Evolutionary conservation across 2,329 filamentous ascomycete species (phyloP).

Genomic region (Neopestalotiopsis sp.): DNA sequence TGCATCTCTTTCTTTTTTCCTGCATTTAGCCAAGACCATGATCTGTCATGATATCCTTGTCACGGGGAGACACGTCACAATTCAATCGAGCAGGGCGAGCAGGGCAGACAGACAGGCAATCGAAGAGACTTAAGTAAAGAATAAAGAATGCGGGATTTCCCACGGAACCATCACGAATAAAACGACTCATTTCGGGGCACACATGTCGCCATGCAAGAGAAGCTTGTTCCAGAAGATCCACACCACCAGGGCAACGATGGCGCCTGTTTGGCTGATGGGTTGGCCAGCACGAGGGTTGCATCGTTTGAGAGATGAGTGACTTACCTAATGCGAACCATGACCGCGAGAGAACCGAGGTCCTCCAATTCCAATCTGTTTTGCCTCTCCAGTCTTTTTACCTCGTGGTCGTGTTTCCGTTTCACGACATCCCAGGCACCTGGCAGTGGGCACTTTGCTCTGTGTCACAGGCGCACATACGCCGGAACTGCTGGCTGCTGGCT

Average conservation of each 20-base stretch:
- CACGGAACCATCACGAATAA: not conserved
- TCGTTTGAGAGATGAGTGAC: not conserved
- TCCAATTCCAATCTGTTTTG: not conserved
- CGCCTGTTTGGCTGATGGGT: not conserved
- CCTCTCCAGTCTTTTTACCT: not conserved
- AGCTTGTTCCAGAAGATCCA: constrained; percentile 4
- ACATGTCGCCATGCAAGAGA: not conserved
- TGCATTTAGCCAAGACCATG: not conserved
- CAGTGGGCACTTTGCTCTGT: not conserved
- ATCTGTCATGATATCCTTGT: not conserved
- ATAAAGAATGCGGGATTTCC: not conserved
- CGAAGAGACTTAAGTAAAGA: not conserved
- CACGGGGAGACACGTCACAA: not conserved
- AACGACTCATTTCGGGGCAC: not conserved
- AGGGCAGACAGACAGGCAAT: no score
- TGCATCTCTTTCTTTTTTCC: not conserved
- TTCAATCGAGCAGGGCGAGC: not conserved
- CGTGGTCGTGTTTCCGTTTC: not conserved
- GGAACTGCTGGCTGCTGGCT: not conserved
- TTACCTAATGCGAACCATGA: constrained; percentile 8
- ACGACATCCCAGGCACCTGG: not conserved
- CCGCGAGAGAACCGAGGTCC: constrained; percentile 3
- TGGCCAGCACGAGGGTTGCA: not conserved
- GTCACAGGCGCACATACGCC: not conserved
- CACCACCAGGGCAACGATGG: not conserved